A percentile compares a stretch with the other conserved stretches of the same genome.
These are phyloP conservation scores for Cryphonectria carpinicola DNA, from an alignment of 2,329 filamentous ascomycete species.

Conservation along the genomic window DNA sequence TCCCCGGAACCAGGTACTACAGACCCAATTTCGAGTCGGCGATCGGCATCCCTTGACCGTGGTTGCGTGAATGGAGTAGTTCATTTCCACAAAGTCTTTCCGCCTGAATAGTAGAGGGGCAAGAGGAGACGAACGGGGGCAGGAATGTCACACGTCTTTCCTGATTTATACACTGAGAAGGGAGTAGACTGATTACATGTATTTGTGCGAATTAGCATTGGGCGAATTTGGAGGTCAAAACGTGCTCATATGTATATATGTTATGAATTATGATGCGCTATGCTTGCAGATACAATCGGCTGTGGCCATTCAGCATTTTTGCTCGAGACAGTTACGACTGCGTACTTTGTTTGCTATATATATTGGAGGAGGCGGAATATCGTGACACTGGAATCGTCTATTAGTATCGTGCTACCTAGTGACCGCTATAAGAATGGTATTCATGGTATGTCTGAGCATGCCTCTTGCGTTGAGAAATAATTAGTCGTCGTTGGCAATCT, in stretches of 20 bases:
- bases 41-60: neutral
- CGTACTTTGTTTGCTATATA: too few species aligned
- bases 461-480: neutral
- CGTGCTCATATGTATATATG: too few species aligned
- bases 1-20: neutral
- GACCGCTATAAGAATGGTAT: neutral
- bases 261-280: too few species aligned
- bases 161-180: neutral
- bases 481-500: neutral
- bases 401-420: neutral
- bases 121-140: neutral
- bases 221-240: too few species aligned
- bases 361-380: too few species aligned
- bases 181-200: neutral
- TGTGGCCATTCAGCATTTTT: too few species aligned
- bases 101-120: neutral
- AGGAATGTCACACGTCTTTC: neutral
- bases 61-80: neutral
- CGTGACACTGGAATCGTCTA: too few species aligned
- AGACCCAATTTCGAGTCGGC: neutral
- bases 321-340: too few species aligned
- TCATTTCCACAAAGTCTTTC: neutral
- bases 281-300: too few species aligned
- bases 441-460: conserved; percentile 1
- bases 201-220: neutral